Evolutionary conservation across 1,284 basidiomycete genomes (phyloP), one percentile per base, ranked within the genome.

Genomic region (Ceratobasidium sp.): DNA sequence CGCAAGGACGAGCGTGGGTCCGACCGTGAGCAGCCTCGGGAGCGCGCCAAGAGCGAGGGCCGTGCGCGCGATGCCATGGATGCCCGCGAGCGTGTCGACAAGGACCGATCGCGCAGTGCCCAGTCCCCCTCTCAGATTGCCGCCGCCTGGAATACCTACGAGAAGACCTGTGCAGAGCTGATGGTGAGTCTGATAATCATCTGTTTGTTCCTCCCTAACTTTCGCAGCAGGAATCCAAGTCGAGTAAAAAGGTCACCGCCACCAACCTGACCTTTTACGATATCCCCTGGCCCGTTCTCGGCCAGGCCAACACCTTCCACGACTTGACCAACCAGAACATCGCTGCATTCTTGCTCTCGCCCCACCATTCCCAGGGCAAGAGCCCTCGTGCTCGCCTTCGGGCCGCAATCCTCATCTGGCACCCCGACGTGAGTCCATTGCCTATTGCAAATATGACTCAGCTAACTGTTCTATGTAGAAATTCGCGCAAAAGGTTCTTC

Each of bases 221-320:
- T 38, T 38, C 29, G 29, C 22, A 32, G n/a, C 53, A 68, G 54
- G 53, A 57, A 13, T 25, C 54, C 54, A 68, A 68, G 32, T 54
- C 65, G 17, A 49, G 53, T 35, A 57, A 68, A 42, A 68, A 68
- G 35, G 31, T 17, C 20, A 47, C 53, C 38, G 47, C 31, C 43
- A 47, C 53, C 40, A 68, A 47, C 22, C 53, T 71, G 47, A 73
- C 65, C 8, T 72, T 71, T 38, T 55, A 52, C 34, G 50, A 45
- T 47, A 57, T 72, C 31, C 71, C 67, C 50, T 72, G 71, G 71
- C 67, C 70, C 2, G 58, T 71, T 40, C n/a, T 57, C 20, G 67
- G 70, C 31, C 64, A 52, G 8, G 49, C 70, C 22, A 56, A 65
- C 15, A 42, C 55, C 1, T 68, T 65, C 53, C 42, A 56, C n/a